phyloP scores from a whole-genome alignment of 164 flowering plant genomes.

The Buxus sempervirens region DNA sequence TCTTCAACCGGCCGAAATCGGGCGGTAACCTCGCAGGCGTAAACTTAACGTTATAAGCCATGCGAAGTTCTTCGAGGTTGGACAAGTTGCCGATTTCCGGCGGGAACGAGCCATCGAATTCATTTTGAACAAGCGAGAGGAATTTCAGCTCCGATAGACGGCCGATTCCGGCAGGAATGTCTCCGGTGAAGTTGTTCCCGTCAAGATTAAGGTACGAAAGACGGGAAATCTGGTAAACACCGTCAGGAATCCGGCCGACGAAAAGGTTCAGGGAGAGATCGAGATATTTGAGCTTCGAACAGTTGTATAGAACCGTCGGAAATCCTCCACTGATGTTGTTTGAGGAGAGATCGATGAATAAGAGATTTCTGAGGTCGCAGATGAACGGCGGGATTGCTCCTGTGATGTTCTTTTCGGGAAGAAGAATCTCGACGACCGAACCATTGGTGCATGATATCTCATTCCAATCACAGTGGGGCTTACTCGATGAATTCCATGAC shows the following conservation, averaged over 20 bases:
- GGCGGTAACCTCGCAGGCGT: slow-evolving; percentile 37
- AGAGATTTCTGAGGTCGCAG: slow-evolving; percentile 52
- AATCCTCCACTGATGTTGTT: slow-evolving; percentile 48
- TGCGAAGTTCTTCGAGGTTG: slow-evolving; percentile 34
- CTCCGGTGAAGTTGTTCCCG: slow-evolving; percentile 67
- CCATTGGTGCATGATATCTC: slow-evolving; percentile 39
- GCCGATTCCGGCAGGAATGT: slow-evolving; percentile 57
- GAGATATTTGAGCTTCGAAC: slow-evolving; percentile 42
- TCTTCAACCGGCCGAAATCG: slow-evolving; percentile 47
- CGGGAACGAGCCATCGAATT: slow-evolving; percentile 57
- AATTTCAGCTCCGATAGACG: slow-evolving; percentile 25
- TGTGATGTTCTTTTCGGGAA: slow-evolving; percentile 23
- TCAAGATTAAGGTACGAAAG: slow-evolving; percentile 41
- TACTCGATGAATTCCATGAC: slow-evolving; percentile 43
- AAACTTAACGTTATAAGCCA: slow-evolving; percentile 37
- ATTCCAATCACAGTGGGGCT: slow-evolving; percentile 52
- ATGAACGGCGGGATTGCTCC: slow-evolving; percentile 37
- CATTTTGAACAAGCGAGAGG: slow-evolving; percentile 33
- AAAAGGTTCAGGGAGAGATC: slow-evolving; percentile 60
- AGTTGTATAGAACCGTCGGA: slow-evolving; percentile 44
- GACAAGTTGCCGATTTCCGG: slow-evolving; percentile 52
- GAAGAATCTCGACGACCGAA: slow-evolving; percentile 35
- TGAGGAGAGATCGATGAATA: slow-evolving; percentile 24
- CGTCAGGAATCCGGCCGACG: slow-evolving; percentile 54
- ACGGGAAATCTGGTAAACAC: slow-evolving; percentile 35